Evolutionary conservation across 441 rosid genomes (phyloP), one percentile per base, ranked within the genome.

Genomic region (Gossypium gossypioides): DNA sequence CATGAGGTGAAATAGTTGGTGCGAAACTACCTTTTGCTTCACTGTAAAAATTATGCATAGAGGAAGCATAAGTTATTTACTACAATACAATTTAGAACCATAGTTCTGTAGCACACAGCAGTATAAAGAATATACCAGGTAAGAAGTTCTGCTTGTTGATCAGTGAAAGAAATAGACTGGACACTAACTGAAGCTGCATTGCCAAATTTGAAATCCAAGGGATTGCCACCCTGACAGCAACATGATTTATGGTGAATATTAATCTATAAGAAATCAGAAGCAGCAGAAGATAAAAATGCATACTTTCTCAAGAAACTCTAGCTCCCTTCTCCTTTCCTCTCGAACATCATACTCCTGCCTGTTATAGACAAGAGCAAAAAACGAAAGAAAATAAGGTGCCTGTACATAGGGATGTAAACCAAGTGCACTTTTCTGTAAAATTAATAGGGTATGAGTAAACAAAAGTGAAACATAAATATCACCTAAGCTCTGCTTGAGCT

Each of bases 251-350:
- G 52, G 19, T 34, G 52, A 70, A 63, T 51, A 32, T 52, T 75
- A 60, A 72, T n/a, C 37, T 24, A 68, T 16, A 72, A 64, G 4
- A 19, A 22, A 25, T 64, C n/a, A 12, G 44, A 72, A 77, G 59
- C 27, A 72, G 44, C 34, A 83, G 72, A 58, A 74, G 55, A 83
- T 62, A 34, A 77, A 74, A 59, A 77, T 32, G 40, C 91, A 69
- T 89, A 96, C 99, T 87, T 96, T 93, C 87, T 91, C 98, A 58
- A 96, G 92, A 85, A 91, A 96, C 73, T 96, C 99, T 78, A 96
- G 80, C 71, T 93, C 98, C 79, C 93, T 86, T 85, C 97, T 86
- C 82, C 96, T 89, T 89, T 90, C 93, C 84, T 91, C 97, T 3
- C 97, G 93, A 72, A 90, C 93, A 87, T 93, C 97, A 88, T 90